A percentile compares a stretch with the other conserved stretches of the same genome.
phyloP scores from a whole-genome alignment of 768 basidiomycete species.

The Lactarius sp. region DNA sequence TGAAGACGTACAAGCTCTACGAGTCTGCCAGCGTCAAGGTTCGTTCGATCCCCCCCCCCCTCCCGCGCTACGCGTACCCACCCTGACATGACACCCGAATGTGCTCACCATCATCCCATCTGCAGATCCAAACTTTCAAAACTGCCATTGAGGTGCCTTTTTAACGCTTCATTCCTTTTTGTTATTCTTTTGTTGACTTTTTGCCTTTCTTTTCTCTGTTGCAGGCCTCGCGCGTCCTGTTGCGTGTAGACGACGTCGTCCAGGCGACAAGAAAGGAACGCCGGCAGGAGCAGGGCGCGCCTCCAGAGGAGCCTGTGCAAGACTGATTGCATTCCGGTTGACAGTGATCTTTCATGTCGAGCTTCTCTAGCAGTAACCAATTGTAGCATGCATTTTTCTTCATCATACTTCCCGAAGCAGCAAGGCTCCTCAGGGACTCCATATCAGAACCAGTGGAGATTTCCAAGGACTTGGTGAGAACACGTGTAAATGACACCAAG shows the following conservation, averaged over 20 bases:
- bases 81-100: constrained; percentile 6
- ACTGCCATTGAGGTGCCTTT: constrained; percentile 85
- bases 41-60: not conserved
- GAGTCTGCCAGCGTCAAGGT: constrained; percentile 97
- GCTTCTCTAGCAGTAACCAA: not conserved
- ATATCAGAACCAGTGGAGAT: not conserved
- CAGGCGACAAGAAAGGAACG: constrained; percentile 77
- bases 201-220: not conserved
- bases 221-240: constrained; percentile 82
- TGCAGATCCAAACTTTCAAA: constrained; percentile 88
- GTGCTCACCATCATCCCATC: not conserved
- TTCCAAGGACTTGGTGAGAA: not conserved
- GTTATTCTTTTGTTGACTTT: not conserved
- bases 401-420: not conserved
- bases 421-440: not conserved
- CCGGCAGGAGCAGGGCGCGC: constrained; percentile 46
- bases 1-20: constrained; percentile 90
- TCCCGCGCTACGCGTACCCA: not conserved
- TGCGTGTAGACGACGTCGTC: constrained; percentile 92
- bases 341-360: not conserved
- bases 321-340: constrained; percentile 16
- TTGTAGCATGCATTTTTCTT: constrained; percentile 6
- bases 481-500: not conserved
- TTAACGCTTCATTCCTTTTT: not conserved
- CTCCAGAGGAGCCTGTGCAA: constrained; percentile 55